Base-by-base conservation (phyloP, 2,329 filamentous ascomycete genomes). In the Sporothrix schenckii region DNA sequence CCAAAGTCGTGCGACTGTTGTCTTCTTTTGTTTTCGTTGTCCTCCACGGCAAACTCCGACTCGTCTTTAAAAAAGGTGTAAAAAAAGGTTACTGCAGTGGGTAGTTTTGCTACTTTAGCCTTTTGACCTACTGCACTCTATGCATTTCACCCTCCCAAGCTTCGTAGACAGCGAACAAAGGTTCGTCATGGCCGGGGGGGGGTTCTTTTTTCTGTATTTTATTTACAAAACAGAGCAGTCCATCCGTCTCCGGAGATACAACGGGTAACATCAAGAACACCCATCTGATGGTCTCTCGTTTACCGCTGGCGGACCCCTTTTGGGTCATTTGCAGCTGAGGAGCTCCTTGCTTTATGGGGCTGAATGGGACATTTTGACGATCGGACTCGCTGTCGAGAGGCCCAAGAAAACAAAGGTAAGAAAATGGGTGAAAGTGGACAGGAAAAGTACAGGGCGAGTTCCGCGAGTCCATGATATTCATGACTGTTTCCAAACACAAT, bases 281-380 rank as follows among this genome's bases (percentile, higher is more conserved):
- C 24, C 24, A 24, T 24, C 24, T 24, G 24, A 24, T 24, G 24
- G 24, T 54, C 30, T 27, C 49, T 50, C 41, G 21, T 49, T 19
- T 27, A 24, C 11, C 6, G n/a, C 14, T 24, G 7, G 47, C 9
- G 3, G 16, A 53, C 14, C 14, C 56, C 56, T 10, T 44, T 61
- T 44, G n/a, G 34, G 56, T n/a, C n/a, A n/a, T n/a, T n/a, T n/a
- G n/a, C n/a, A n/a, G n/a, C n/a, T n/a, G n/a, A n/a, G n/a, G n/a
- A n/a, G n/a, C n/a, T n/a, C n/a, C n/a, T n/a, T n/a, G n/a, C 19
- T 61, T 39, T 4, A 14, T 14, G 56, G 30, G 56, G 56, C 24
- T 39, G n/a, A 61, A 61, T 61, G 39, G 39, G 44, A 61, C 21
- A 19, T 61, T 34, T n/a, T 44, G 56, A n/a, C n/a, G 24, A 61